phyloP scores from a whole-genome alignment of 164 flowering plant genomes.

The Nelumbo lutea region DNA sequence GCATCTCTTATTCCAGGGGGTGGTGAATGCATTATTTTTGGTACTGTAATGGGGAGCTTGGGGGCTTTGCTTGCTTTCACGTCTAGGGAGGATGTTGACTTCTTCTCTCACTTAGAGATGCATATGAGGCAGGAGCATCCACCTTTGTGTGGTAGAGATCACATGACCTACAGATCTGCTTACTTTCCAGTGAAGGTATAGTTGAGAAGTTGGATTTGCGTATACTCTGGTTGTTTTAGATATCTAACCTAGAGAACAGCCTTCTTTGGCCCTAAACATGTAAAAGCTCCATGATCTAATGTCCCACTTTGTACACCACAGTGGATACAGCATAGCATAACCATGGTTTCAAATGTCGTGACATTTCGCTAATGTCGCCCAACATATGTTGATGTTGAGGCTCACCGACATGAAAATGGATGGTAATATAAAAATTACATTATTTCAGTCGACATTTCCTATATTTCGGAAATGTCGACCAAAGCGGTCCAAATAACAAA shows the following conservation, averaged over 20 bases:
- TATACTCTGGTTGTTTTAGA: neutral
- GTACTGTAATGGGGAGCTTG: slow-evolving; percentile 98
- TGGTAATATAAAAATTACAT: too few relatives aligned
- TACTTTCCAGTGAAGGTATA: slow-evolving; percentile 95
- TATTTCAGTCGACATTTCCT: too few relatives aligned
- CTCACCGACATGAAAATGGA: too few relatives aligned
- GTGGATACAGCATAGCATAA: neutral
- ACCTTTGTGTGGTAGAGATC: slow-evolving; percentile 97
- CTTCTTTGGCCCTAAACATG: neutral
- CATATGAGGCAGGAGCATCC: slow-evolving; percentile 98
- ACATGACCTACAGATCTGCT: slow-evolving; percentile 94
- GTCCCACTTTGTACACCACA: neutral
- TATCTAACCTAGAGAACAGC: neutral
- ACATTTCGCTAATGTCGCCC: too few relatives aligned
- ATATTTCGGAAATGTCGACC: too few relatives aligned
- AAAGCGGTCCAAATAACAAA: too few relatives aligned
- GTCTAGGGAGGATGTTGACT: slow-evolving; percentile 97
- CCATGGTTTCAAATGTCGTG: too few relatives aligned
- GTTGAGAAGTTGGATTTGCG: neutral
- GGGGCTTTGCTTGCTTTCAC: slow-evolving; percentile 94
- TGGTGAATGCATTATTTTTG: slow-evolving; percentile 87
- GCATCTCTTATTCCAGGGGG: slow-evolving; percentile 97
- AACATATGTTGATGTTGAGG: too few relatives aligned
- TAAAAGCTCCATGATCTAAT: neutral
- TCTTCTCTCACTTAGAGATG: slow-evolving; percentile 99